Conservation (phyloP, 345 rosid genomes). For the Toxicodendron radicans region DNA sequence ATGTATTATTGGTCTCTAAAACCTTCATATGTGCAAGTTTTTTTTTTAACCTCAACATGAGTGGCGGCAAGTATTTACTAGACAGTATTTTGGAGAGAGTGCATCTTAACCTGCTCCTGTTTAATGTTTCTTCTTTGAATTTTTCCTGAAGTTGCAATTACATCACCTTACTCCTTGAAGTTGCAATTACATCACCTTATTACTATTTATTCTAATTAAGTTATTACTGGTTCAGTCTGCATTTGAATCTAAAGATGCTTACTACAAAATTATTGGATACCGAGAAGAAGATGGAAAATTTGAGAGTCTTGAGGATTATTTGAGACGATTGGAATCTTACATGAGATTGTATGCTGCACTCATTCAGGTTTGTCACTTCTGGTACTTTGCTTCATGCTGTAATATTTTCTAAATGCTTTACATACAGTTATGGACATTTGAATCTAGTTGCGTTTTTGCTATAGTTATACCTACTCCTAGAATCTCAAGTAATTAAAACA, state of each 20-base stretch:
- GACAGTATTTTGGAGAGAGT: too few species aligned
- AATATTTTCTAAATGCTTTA: not conserved
- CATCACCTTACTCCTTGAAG: too few species aligned
- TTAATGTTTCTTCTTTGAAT: too few species aligned
- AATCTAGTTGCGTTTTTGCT: not conserved
- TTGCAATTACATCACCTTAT: too few species aligned
- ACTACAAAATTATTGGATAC: conserved; percentile 52
- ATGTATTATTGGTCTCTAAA: not conserved
- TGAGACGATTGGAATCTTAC: conserved; percentile 61
- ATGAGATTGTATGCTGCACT: conserved; percentile 88
- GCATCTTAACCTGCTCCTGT: too few species aligned
- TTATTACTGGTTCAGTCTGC: conserved; percentile 45
- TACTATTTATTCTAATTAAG: conserved; percentile 11
- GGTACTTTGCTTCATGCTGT: not conserved
- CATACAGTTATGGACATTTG: not conserved
- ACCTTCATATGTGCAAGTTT: not conserved
- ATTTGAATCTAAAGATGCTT: conserved; percentile 65
- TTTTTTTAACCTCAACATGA: not conserved
- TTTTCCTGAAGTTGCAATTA: too few species aligned
- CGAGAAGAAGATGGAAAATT: conserved; percentile 50
- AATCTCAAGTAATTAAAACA: not conserved
- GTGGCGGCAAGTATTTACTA: too few species aligned
- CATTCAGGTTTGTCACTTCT: conserved; percentile 64
- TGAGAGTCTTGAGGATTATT: conserved; percentile 42
- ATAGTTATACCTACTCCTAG: not conserved